Evolutionary conservation across 495 filamentous ascomycete genomes (phyloP), one percentile per base, ranked within the genome.

Genomic region (Chaetomium tenue): DNA sequence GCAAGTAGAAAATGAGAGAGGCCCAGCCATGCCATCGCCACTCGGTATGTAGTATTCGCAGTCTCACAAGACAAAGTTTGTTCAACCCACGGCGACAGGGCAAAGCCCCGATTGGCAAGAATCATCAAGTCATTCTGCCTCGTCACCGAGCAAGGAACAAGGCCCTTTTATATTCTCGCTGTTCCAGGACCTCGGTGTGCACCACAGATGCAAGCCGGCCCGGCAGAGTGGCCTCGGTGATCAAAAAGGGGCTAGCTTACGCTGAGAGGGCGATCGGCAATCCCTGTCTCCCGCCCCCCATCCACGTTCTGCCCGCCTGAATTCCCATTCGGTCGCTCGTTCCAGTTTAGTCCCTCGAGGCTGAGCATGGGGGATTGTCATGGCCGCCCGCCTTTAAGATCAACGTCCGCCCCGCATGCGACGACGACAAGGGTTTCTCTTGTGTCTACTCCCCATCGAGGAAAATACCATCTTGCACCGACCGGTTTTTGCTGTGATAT

Each of bases 341-440:
- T 73, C 48, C 66, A 68, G 73, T 68, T 66, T 72, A 73, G 72
- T 66, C 66, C 64, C 60, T 60, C 57, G 70, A 72, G 58, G 61
- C 58, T 61, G 66, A 61, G 63, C 58, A 51, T 25, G 53, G 54
- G 28, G 55, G 56, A 33, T 58, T 20, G 23, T 16, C 46, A 28
- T 44, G 22, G 44, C 20, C 44, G 42, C 18, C 44, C 20, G 37
- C 22, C 22, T 54, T 64, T 64, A 64, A 64, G 62, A 64, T 52
- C 39, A 46, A 47, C 53, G 47, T 51, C 33, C 44, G 53, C 62
- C 55, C 62, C 54, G 42, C 54, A 42, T 33, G 15, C 26, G 40
- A 50, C 28, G 61, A 25, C 61, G 60, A n/a, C 60, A 18, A 61
- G 30, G 47, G 20, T 53, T 46, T 4, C 5, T 16, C 59, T 55